Percentiles rank a stretch among this genome's conserved stretches.
phyloP scores from a whole-genome alignment of 129 eudicot genomes.

The Artemisia tridentata region DNA sequence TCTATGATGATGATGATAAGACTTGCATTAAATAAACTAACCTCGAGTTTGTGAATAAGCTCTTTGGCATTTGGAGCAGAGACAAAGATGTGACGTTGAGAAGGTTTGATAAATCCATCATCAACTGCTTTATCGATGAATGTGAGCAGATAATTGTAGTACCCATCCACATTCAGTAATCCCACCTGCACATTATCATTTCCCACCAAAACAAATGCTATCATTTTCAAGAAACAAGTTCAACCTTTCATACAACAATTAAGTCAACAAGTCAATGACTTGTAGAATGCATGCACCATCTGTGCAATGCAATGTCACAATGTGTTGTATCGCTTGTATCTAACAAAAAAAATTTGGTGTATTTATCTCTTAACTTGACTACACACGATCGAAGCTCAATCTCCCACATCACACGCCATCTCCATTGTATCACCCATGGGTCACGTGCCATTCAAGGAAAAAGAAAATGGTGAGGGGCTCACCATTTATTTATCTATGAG shows the following conservation, averaged over 20 bases:
- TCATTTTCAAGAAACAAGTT: background rate
- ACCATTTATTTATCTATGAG: no score
- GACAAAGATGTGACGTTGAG: conserved; percentile 78
- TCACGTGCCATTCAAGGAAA: no score
- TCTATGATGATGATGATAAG: conserved; percentile 17
- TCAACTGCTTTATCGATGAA: conserved; percentile 91
- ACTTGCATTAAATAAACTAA: conserved; percentile 11
- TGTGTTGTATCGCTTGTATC: no score
- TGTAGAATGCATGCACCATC: no score
- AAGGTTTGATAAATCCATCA: conserved; percentile 86
- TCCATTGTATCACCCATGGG: no score
- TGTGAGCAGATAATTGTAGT: conserved; percentile 62
- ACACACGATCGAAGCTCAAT: no score
- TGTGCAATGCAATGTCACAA: no score
- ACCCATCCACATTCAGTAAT: conserved; percentile 78
- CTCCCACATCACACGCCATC: no score
- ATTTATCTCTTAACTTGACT: no score
- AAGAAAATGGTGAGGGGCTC: no score
- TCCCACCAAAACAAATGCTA: background rate
- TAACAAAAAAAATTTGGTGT: no score
- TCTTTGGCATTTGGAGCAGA: conserved; percentile 83
- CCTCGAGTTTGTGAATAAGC: conserved; percentile 86
- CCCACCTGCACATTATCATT: conserved; percentile 55
- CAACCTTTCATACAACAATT: background rate
- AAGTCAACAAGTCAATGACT: background rate